Percentiles rank a stretch among this genome's conserved stretches.
Conservation (phyloP, 2,329 filamentous ascomycete genomes). For the Colletotrichum kahawae region DNA sequence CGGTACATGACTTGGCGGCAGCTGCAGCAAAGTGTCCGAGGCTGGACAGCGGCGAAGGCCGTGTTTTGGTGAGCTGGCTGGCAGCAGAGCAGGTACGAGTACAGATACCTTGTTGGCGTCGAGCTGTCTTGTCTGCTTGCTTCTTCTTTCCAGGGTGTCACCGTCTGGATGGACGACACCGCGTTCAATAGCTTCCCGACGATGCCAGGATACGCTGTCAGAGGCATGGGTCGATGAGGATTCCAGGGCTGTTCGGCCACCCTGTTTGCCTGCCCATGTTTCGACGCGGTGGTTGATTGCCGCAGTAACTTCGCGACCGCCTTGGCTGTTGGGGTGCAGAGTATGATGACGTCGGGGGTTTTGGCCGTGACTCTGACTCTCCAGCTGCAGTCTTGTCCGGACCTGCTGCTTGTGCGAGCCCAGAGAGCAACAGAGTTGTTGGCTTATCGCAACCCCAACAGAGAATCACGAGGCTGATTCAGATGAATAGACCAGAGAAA, state of each 20-base stretch:
- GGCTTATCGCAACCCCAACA: background rate
- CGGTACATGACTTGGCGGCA: background rate
- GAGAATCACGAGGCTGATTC: background rate
- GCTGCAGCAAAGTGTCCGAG: background rate
- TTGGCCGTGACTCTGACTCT: background rate
- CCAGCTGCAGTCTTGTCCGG: background rate
- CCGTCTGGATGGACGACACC: background rate
- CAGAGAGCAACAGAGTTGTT: background rate
- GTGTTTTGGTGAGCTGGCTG: background rate
- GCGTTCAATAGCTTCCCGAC: background rate
- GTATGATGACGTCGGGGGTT: slow-evolving; percentile 14
- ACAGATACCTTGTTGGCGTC: background rate
- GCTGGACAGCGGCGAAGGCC: background rate
- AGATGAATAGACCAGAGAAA: background rate
- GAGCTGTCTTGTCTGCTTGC: background rate
- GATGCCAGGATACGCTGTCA: background rate
- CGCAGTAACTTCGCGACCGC: background rate
- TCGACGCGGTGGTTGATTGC: background rate
- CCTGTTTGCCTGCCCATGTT: background rate
- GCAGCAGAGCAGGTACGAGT: background rate
- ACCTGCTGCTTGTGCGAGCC: background rate
- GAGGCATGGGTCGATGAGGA: background rate
- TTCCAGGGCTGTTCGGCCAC: background rate
- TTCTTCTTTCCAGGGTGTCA: background rate
- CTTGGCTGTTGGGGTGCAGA: background rate